Conservation (phyloP, 1,139 yeast genomes). For the Blastobotrys buckinghamii region DNA sequence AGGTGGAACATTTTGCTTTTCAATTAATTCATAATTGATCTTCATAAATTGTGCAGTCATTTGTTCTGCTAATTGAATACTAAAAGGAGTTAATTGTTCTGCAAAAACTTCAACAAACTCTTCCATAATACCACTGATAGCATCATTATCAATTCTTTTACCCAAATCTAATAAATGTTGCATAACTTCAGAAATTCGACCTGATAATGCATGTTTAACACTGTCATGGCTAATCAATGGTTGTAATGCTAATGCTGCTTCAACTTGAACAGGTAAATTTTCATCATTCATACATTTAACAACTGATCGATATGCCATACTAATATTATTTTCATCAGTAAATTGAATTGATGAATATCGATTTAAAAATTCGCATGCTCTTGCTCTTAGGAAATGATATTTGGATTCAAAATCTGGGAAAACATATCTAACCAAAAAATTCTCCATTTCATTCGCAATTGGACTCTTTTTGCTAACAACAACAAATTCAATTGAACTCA, state of each 20-base stretch:
- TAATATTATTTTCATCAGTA: conserved; percentile 43
- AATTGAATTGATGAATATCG: conserved; percentile 64
- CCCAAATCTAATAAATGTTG: conserved; percentile 69
- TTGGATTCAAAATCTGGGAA: conserved; percentile 66
- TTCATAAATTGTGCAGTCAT: conserved; percentile 76
- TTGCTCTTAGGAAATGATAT: conserved; percentile 71
- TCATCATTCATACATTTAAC: conserved; percentile 50
- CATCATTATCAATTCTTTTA: conserved; percentile 80
- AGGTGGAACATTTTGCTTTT: conserved; percentile 29
- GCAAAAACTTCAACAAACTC: conserved; percentile 89
- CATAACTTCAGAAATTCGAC: conserved; percentile 75
- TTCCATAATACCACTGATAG: conserved; percentile 87
- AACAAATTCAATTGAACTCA: conserved; percentile 64
- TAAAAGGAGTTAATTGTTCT: conserved; percentile 88
- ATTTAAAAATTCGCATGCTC: conserved; percentile 74
- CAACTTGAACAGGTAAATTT: conserved; percentile 72
- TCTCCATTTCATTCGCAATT: conserved; percentile 61
- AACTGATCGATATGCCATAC: conserved; percentile 60
- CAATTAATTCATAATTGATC: conserved; percentile 63
- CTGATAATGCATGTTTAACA: conserved; percentile 61
- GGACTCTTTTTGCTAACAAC: conserved; percentile 53
- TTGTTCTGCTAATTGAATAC: conserved; percentile 76
- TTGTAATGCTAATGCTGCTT: conserved; percentile 83
- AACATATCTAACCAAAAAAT: conserved; percentile 55
- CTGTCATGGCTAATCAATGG: conserved; percentile 60